phyloP scores from a whole-genome alignment of 306 rosid species.

The Dicorynia guianensis region DNA sequence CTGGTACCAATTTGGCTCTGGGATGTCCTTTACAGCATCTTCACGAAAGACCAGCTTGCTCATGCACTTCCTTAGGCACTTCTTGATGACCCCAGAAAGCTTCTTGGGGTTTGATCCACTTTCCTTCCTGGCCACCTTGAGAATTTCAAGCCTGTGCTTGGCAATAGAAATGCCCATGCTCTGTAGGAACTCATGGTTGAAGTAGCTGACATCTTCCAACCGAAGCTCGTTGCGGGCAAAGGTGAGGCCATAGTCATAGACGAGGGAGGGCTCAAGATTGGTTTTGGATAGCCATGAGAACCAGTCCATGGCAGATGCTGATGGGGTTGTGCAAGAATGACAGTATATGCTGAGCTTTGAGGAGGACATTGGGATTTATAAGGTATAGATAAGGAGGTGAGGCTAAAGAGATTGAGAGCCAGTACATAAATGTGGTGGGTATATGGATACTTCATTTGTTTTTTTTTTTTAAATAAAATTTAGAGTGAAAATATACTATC shows the following conservation, averaged over 20 bases:
- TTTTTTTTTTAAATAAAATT: too few relatives aligned
- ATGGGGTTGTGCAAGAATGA: constrained; percentile 28
- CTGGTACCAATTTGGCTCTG: constrained; percentile 41
- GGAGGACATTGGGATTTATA: constrained; percentile 38
- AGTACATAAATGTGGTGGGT: constrained; percentile 50
- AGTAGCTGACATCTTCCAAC: constrained; percentile 59
- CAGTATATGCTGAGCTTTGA: constrained; percentile 33
- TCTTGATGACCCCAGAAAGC: constrained; percentile 54
- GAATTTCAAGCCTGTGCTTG: constrained; percentile 89
- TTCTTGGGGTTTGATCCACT: constrained; percentile 35
- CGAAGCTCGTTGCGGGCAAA: constrained; percentile 77
- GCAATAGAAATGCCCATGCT: constrained; percentile 90
- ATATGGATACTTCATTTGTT: constrained; percentile 26
- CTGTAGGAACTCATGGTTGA: constrained; percentile 88
- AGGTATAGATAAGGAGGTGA: constrained; percentile 43
- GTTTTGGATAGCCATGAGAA: constrained; percentile 91
- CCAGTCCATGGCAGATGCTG: constrained; percentile 78
- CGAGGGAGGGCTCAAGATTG: constrained; percentile 66
- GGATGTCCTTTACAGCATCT: constrained; percentile 9
- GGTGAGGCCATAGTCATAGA: constrained; percentile 76
- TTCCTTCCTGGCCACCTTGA: constrained; percentile 75
- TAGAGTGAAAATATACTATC: too few relatives aligned
- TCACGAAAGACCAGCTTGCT: constrained; percentile 44
- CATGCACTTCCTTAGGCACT: constrained; percentile 64
- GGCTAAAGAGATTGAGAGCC: constrained; percentile 8